Evolutionary conservation across 106 monocot genomes (phyloP), one percentile per base, ranked within the genome.

Genomic region (Apostasia shenzhenica): DNA sequence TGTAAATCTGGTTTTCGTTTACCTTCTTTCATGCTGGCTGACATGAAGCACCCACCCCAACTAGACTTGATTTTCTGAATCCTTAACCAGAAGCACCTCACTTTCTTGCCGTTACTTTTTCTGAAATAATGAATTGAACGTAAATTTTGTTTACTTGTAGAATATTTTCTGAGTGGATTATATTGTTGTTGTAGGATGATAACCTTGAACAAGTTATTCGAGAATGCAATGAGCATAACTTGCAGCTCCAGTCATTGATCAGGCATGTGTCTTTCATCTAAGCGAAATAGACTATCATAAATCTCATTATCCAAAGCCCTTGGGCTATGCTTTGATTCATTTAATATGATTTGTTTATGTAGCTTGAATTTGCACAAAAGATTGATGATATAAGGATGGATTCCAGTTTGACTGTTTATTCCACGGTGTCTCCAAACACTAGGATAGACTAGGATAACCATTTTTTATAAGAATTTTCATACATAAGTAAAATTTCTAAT

Each of bases 201-300:
- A 60, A 63, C 50, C 92, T 89, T 81, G 92, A 97, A 64, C 89
- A 92, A 75, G 92, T 92, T 8, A 78, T 89, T 2, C 83, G 76
- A 67, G 95, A 97, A 78, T 92, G 92, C 41, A 79, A 77, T 55
- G 92, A 92, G 53, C 95, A 97, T 76, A 82, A 77, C 64, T 43
- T 52, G 4, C 81, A 87, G 67, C 80, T 97, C 51, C 89, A 89
- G 63, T 77, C 89, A 37, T 81, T 92, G 74, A 84, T 92, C 58
- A 88, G 83, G 92, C 84, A 72, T 66, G 2, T 77, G 45, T 12
- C 4, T 56, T 11, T 9, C 43, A 61, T 6, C 1, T 6, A 57
- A 37, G 57, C 37, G 37, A 26, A 26, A 26, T 26, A 26, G 26
- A 26, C 26, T 26, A 26, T 26, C 26, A 26, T 26, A 26, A 26